Evolutionary conservation across 371 early-diverging fungal species (phyloP), one percentile per base, ranked within the genome.

Genomic region (Globomyces sp.): DNA sequence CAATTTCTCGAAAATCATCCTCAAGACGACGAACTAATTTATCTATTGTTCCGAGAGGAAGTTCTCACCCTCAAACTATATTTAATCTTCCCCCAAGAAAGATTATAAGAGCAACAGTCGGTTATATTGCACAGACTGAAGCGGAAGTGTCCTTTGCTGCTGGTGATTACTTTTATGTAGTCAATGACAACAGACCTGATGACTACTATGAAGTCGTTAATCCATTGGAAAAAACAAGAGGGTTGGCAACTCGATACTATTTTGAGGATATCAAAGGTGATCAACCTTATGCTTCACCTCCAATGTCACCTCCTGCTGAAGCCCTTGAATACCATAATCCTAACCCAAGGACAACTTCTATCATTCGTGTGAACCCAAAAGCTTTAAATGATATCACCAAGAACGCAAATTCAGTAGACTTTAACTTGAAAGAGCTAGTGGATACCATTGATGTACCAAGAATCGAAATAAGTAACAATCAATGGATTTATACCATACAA

Each of bases 111-210:
- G 92, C 93, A 11, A 76, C 87, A 11, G 84, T 83, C 66, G 86
- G 87, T 77, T 92, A 91, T 69, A 75, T 78, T 13, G 86, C 90
- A 3, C 74, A 79, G 58, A 79, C 77, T 46, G 77, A 77, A 37
- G 80, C 84, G 34, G 92, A 94, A 71, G 78, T 95, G 1, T 87
- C 91, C 11, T 95, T 94, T 70, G 65, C 74, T 46, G 81, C 81
- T 53, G 96, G 94, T 55, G 96, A 95, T 66, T 93, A 93, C 71
- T 94, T 93, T 79, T 91, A 90, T 76, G 95, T 95, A 11, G 83
- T 71, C 67, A 45, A 42, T 36, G 89, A 86, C 47, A 85, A 88
- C 74, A 90, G 90, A 57, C 82, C 85, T 65, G 90, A 91, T 73
- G 78, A 84, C 53, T 92, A 88, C 87, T 94, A 87, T 71, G 90